A percentile compares a stretch with the other conserved stretches of the same genome.
Evolutionary conservation across 805 yeast species (phyloP).

Genomic region (Debaryomyces castellii): DNA sequence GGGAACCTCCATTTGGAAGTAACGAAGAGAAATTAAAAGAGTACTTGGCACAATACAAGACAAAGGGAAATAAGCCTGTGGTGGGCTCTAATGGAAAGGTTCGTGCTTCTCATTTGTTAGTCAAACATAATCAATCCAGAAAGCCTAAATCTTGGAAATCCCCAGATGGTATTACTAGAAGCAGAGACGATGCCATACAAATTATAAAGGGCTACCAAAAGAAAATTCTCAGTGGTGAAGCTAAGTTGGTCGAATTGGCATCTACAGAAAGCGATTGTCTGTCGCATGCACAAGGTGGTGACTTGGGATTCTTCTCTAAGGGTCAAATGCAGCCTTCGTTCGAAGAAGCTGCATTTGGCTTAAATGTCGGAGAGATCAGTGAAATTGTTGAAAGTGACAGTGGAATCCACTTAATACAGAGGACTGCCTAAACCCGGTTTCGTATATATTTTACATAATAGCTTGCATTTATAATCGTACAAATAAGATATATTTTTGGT

Average conservation of each 20-base stretch:
- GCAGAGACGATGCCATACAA: slow-evolving; percentile 80
- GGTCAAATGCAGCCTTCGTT: slow-evolving; percentile 96
- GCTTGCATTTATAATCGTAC: not conserved
- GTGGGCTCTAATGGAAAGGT: slow-evolving; percentile 53
- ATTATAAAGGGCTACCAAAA: slow-evolving; percentile 58
- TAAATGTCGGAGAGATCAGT: slow-evolving; percentile 81
- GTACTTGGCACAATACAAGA: slow-evolving; percentile 47
- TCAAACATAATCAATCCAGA: slow-evolving; percentile 81
- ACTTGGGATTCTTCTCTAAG: slow-evolving; percentile 80
- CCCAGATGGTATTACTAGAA: slow-evolving; percentile 64
- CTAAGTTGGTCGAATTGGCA: slow-evolving; percentile 71
- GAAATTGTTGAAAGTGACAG: slow-evolving; percentile 84
- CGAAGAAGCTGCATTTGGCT: slow-evolving; percentile 80
- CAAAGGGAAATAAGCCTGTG: slow-evolving; percentile 46
- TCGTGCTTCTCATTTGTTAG: slow-evolving; percentile 75
- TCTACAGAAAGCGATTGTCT: slow-evolving; percentile 84
- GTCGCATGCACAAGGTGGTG: slow-evolving; percentile 86
- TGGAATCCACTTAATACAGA: slow-evolving; percentile 85
- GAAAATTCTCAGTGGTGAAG: slow-evolving; percentile 61
- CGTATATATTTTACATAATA: not conserved
- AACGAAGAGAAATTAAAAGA: slow-evolving; percentile 56
- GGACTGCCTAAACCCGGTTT: slow-evolving; percentile 67
- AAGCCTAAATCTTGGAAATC: slow-evolving; percentile 92
- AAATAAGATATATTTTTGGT: no score
- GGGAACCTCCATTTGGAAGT: slow-evolving; percentile 91